Base-by-base conservation (phyloP, 495 filamentous ascomycete species). In the Hyaloscypha bicolor region DNA sequence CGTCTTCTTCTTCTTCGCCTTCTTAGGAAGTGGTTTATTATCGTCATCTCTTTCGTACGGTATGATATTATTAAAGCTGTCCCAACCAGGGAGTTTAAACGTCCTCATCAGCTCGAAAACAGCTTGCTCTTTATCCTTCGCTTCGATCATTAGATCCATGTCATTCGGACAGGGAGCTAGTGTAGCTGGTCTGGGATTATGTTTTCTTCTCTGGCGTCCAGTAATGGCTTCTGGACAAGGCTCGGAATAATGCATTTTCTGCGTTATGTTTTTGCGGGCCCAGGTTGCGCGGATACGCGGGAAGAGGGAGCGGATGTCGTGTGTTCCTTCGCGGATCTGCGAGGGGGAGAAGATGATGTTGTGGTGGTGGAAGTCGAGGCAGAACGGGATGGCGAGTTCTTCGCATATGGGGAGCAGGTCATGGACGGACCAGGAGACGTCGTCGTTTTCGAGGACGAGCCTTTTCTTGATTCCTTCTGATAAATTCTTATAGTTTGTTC, bases 101-200 rank as follows among this genome's bases (percentile, higher is more conserved):
- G 81, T 95, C 35, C 89, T 82, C 92, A 97, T 97, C 16, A 97
- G 82, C 69, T 97, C 93, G 72, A 97, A 97, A 0, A 97, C 93
- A 0, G 95, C 93, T 76, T 97, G 95, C 76, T 99, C 95, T 77
- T 97, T 99, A 72, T 97, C 94, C 73, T 97, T 99, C 21, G 95
- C 95, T 79, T 99, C 95, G 65, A 97, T 97, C 95, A 97, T 99
- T 14, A 97, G 81, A 74, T 97, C 95, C 90, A 96, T 94, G 8
- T 87, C 87, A 6, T 86, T 79, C 2, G 87, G 79, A 70, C 93
- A 97, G 0, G 94, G 94, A 14, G 94, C 94, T 19, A 99, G 76
- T 0, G 87, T 91, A 37, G 79, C 76, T 4, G 95, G 92, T 8
- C 94, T 83, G 0, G 91, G 87, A 55, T 87, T 91, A 73, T 97